Evolutionary conservation across 257 asterid species (phyloP).

Genomic region (Solanum appendiculatum): DNA sequence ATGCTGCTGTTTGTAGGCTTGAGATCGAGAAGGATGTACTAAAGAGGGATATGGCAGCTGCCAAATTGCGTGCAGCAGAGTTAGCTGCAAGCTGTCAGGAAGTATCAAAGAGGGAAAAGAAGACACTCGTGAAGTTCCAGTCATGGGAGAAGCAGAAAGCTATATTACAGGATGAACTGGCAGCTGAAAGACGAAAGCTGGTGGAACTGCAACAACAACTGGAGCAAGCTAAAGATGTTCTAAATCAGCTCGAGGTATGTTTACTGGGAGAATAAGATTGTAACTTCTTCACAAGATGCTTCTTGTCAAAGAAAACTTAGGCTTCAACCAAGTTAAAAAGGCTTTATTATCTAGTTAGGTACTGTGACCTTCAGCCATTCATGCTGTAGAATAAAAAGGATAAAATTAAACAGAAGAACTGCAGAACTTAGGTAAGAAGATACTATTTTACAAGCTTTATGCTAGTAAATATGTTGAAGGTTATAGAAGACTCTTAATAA

Average conservation of each 20-base stretch:
- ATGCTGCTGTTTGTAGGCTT: constrained; percentile 64
- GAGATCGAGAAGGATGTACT: constrained; percentile 55
- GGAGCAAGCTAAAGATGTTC: constrained; percentile 47
- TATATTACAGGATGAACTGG: constrained; percentile 64
- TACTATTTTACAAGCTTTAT: background rate
- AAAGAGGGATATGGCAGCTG: constrained; percentile 80
- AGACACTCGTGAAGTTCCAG: constrained; percentile 52
- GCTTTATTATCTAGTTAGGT: background rate
- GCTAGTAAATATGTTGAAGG: background rate
- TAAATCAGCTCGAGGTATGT: constrained; percentile 71
- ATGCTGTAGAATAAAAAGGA: background rate
- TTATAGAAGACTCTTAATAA: background rate
- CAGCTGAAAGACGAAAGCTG: constrained; percentile 42
- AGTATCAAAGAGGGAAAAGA: constrained; percentile 73
- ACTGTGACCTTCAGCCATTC: background rate
- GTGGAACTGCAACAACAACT: constrained; percentile 42
- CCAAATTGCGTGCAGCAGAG: constrained; percentile 59
- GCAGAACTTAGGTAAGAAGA: background rate
- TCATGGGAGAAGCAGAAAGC: constrained; percentile 88
- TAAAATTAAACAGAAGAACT: background rate
- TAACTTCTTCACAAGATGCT: background rate
- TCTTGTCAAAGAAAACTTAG: background rate
- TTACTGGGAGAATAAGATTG: background rate
- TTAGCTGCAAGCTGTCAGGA: constrained; percentile 73
- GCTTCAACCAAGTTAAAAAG: background rate